A percentile compares a stretch with the other conserved stretches of the same genome.
These are phyloP conservation scores for Colletotrichum brevisporum DNA, from an alignment of 2,329 filamentous ascomycete genomes.

Conservation along the genomic window DNA sequence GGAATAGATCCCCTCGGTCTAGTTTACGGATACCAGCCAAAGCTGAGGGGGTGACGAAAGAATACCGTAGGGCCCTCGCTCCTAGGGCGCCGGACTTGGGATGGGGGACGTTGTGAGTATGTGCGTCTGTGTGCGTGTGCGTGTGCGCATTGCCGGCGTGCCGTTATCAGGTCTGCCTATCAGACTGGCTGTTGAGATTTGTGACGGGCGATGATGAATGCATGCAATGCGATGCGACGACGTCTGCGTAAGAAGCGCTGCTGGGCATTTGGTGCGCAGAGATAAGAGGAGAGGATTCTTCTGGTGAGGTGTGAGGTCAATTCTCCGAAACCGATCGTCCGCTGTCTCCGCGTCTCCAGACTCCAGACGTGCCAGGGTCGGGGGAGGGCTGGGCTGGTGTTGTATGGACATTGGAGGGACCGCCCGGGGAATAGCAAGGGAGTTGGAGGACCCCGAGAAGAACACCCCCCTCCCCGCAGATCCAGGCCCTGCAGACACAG, in stretches of 20 bases:
- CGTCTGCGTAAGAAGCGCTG: not conserved
- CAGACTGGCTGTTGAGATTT: not conserved
- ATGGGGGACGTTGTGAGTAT: constrained; percentile 14
- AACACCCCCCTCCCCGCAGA: constrained; percentile 25
- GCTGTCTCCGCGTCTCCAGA: constrained; percentile 25
- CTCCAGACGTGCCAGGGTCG: constrained; percentile 22
- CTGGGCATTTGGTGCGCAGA: not conserved
- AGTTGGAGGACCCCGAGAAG: constrained; percentile 2
- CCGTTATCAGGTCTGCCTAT: constrained; percentile 19
- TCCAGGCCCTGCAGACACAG: constrained; percentile 16
- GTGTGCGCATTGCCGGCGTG: constrained; percentile 7
- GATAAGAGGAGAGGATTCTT: constrained; percentile 3
- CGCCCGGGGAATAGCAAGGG: constrained; percentile 30
- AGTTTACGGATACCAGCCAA: constrained; percentile 1
- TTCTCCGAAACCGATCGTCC: constrained; percentile 22
- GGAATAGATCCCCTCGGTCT: not conserved
- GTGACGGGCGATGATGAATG: constrained; percentile 21
- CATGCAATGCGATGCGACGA: constrained; percentile 18
- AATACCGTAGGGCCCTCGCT: constrained; percentile 3
- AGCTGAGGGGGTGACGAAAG: constrained; percentile 22
- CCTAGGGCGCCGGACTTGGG: constrained; percentile 30
- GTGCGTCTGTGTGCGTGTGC: not conserved
- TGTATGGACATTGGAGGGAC: not conserved
- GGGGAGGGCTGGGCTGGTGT: constrained; percentile 3
- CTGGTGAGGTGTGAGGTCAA: constrained; percentile 25